These are phyloP conservation scores for Kwoniella shandongensis DNA, from an alignment of 768 basidiomycete species.

Conservation along the genomic window DNA sequence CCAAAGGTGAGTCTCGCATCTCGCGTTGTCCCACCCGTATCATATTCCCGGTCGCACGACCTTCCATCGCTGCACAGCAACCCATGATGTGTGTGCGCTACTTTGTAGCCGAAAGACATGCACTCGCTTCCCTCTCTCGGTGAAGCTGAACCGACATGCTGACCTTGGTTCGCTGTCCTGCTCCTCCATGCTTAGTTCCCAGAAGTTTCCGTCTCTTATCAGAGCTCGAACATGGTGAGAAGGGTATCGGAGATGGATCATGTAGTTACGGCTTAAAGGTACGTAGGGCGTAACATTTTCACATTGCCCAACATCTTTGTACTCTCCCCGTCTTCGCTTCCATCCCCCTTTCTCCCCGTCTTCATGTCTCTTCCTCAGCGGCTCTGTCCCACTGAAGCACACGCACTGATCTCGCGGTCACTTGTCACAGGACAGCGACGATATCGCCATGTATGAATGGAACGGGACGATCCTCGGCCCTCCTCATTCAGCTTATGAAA, in stretches of 20 bases:
- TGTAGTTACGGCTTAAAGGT: constrained; percentile 91
- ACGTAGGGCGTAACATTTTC: constrained; percentile 12
- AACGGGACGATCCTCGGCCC: constrained; percentile 99
- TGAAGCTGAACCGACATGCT: too few relatives aligned
- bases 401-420: too few relatives aligned
- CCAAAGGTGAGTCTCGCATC: constrained; percentile 39
- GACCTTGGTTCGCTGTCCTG: not conserved
- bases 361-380: too few relatives aligned
- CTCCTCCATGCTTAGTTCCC: constrained; percentile 64
- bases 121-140: not conserved
- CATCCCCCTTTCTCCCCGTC: too few relatives aligned
- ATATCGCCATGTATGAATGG: constrained; percentile 97
- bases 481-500: constrained; percentile 98
- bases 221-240: constrained; percentile 99
- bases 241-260: constrained; percentile 96
- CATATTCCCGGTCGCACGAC: constrained; percentile 59
- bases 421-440: constrained; percentile 68
- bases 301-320: too few relatives aligned
- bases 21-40: not conserved
- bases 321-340: too few relatives aligned
- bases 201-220: constrained; percentile 95
- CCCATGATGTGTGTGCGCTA: too few relatives aligned
- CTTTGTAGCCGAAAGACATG: too few relatives aligned
- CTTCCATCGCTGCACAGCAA: too few relatives aligned
- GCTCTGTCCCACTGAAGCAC: too few relatives aligned